Conservation (phyloP, 106 monocot genomes). For the Agapanthus africanus region DNA sequence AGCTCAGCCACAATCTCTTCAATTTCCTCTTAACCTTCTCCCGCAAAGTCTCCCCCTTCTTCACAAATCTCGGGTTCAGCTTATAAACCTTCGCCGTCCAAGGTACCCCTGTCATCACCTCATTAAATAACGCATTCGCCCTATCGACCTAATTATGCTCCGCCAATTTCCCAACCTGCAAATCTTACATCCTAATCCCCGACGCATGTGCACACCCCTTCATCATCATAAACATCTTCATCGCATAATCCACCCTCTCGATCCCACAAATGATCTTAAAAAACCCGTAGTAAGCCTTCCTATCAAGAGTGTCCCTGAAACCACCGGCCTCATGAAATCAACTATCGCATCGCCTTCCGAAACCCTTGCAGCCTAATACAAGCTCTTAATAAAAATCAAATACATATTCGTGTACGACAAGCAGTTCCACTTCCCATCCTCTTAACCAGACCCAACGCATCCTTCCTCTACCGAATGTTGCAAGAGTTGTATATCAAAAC, state of each 20-base stretch:
- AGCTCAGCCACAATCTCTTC: constrained; percentile 75
- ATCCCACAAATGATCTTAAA: constrained; percentile 90
- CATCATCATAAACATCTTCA: constrained; percentile 83
- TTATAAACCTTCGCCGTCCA: constrained; percentile 39
- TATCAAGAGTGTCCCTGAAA: constrained; percentile 41
- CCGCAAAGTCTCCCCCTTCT: constrained; percentile 57
- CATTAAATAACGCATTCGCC: constrained; percentile 61
- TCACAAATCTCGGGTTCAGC: constrained; percentile 51
- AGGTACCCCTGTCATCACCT: constrained; percentile 41
- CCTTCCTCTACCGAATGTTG: constrained; percentile 78
- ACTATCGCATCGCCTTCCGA: constrained; percentile 89
- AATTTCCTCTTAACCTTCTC: constrained; percentile 82
- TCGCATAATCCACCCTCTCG: constrained; percentile 85
- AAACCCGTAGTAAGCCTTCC: constrained; percentile 78
- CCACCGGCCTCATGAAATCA: constrained; percentile 65
- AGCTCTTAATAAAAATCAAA: constrained; percentile 52
- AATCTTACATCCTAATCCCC: constrained; percentile 55
- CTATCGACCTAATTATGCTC: constrained; percentile 49
- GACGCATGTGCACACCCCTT: constrained; percentile 66
- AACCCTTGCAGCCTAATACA: constrained; percentile 81
- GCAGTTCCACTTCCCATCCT: constrained; percentile 79
- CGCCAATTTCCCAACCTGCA: constrained; percentile 58
- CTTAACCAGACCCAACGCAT: constrained; percentile 63
- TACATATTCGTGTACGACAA: constrained; percentile 66
- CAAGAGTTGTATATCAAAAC: constrained; percentile 69